phyloP scores from a whole-genome alignment of 1,139 yeast species.

The Scheffersomyces cryptocercus region DNA sequence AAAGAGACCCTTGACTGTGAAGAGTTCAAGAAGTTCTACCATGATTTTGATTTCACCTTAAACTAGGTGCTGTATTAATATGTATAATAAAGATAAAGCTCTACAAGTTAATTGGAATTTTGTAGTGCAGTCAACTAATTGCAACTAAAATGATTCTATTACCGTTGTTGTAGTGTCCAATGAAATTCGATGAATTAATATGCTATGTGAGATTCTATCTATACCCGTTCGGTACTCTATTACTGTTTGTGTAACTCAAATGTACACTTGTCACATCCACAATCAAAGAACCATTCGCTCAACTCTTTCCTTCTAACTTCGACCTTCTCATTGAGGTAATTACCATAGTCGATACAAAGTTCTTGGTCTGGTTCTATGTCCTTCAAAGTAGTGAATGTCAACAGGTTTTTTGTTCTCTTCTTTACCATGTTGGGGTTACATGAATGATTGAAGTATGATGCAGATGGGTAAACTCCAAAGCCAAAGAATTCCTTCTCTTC shows the following conservation, averaged over 20 bases:
- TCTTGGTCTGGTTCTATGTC: constrained; percentile 48
- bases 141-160: neutral
- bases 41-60: constrained; percentile 43
- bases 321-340: constrained; percentile 44
- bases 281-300: constrained; percentile 62
- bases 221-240: neutral
- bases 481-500: constrained; percentile 66
- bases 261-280: constrained; percentile 53
- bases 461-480: constrained; percentile 64
- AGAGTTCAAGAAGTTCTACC: constrained; percentile 52
- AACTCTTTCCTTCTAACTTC: constrained; percentile 44
- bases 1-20: constrained; percentile 66
- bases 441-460: constrained; percentile 72
- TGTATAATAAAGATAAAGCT: neutral
- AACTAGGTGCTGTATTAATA: neutral
- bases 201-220: neutral
- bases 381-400: constrained; percentile 25
- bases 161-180: too few relatives aligned
- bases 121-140: neutral
- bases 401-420: constrained; percentile 18
- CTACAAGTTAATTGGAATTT: neutral
- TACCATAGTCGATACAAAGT: constrained; percentile 64
- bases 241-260: constrained; percentile 10
- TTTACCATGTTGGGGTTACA: constrained; percentile 29
- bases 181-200: neutral